Base-by-base conservation (phyloP, 1,284 basidiomycete genomes). In the Microbotryomycetes sp. region DNA sequence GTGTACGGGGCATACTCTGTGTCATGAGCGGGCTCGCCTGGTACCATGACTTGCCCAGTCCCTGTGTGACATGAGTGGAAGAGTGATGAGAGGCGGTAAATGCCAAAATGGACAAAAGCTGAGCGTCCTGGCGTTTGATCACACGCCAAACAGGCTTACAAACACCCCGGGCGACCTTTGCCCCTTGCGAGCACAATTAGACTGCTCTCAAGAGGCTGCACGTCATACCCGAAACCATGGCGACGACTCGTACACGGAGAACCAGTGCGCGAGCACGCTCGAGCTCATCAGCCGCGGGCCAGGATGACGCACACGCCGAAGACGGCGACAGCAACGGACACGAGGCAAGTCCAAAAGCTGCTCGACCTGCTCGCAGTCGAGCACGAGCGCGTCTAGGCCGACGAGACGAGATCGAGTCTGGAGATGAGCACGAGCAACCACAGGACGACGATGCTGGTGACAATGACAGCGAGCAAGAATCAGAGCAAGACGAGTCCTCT, bases 1-100 rank as follows among this genome's bases (percentile, higher is more conserved):
- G 75, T 73, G n/a, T 72, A 69, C 21, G 55, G 48, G 1, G 60
- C 56, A 2, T 15, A 23, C 16, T 47, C 13, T 15, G 31, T 45
- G 23, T n/a, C n/a, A n/a, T n/a, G n/a, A n/a, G n/a, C n/a, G n/a
- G n/a, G n/a, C n/a, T n/a, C n/a, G n/a, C n/a, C n/a, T n/a, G n/a
- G n/a, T n/a, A n/a, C 30, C 49, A 26, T 50, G 26, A 50, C 49
- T 7, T 29, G 49, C 52, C 23, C 28, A 11, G 52, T 26, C 30
- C 23, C 28, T 23, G 26, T 21, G 18, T 2, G 1, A 15, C 1
- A 16, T 7, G 15, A 21, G n/a, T 26, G 28, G 26, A 29, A 21
- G n/a, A 5, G 4, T 15, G 29, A 31, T 26, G 5, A 53, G 29
- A 23, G 27, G 18, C 7, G 13, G 46, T 45, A 27, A n/a, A n/a